phyloP scores from a whole-genome alignment of 1,139 yeast genomes.

The Geotrichum klebahnii region DNA sequence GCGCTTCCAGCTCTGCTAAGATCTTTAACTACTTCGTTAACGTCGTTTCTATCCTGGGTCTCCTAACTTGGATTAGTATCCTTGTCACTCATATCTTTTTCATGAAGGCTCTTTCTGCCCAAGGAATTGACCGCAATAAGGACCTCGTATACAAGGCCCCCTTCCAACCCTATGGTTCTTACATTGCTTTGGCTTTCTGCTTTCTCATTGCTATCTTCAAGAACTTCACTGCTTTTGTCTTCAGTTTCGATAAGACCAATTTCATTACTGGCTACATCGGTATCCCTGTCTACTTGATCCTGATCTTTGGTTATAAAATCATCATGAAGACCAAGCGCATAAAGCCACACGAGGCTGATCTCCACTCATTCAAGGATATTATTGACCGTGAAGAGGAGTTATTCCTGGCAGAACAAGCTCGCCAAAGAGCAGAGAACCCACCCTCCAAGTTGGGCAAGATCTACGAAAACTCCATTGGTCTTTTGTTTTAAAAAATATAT shows the following conservation, averaged over 20 bases:
- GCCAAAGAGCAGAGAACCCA: conserved; percentile 38
- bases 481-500: conserved; percentile 13
- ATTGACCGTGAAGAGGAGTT: conserved; percentile 65
- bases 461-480: conserved; percentile 20
- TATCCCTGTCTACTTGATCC: conserved; percentile 58
- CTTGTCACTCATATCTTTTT: conserved; percentile 60
- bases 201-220: conserved; percentile 58
- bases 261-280: conserved; percentile 79
- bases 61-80: conserved; percentile 65
- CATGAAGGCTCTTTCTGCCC: conserved; percentile 61
- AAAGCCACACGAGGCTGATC: conserved; percentile 57
- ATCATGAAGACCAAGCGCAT: conserved; percentile 51
- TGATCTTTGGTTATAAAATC: conserved; percentile 58
- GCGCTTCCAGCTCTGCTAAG: conserved; percentile 49
- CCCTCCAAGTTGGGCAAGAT: conserved; percentile 10
- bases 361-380: conserved; percentile 58
- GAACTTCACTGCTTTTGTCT: conserved; percentile 67
- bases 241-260: conserved; percentile 52
- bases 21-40: conserved; percentile 66
- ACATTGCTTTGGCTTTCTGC: conserved; percentile 55
- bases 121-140: conserved; percentile 48
- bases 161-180: conserved; percentile 51
- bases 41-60: conserved; percentile 66
- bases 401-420: conserved; percentile 44
- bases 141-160: conserved; percentile 52